Conservation (phyloP, 2,329 filamentous ascomycete species). For the Aspergillus fischeri region DNA sequence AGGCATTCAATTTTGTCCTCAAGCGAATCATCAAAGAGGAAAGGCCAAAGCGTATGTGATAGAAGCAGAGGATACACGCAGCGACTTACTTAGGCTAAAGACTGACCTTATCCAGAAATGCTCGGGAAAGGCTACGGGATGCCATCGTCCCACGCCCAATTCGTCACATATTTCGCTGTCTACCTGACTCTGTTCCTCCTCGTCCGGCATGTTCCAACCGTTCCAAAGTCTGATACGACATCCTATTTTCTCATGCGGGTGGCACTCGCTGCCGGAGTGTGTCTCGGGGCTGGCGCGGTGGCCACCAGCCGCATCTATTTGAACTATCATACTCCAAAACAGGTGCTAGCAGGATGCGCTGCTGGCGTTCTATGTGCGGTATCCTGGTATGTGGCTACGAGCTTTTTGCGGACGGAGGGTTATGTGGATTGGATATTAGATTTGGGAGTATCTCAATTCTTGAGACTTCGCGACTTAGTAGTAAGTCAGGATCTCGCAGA, state of each 20-base stretch:
- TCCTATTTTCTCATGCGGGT: constrained; percentile 52
- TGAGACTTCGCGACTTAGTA: constrained; percentile 78
- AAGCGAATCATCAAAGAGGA: constrained; percentile 93
- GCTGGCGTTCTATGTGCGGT: constrained; percentile 69
- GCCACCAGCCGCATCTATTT: constrained; percentile 84
- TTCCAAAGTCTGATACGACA: constrained; percentile 40
- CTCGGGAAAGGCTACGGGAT: constrained; percentile 95
- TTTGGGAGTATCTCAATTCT: constrained; percentile 57
- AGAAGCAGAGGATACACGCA: background rate
- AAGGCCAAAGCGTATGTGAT: constrained; percentile 66
- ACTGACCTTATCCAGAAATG: constrained; percentile 47
- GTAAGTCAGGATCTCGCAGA: constrained; percentile 84
- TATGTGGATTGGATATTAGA: constrained; percentile 70
- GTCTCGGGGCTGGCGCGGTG: constrained; percentile 62
- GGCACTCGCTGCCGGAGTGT: constrained; percentile 53
- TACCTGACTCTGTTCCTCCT: constrained; percentile 82
- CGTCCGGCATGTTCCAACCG: constrained; percentile 65
- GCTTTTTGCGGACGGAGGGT: constrained; percentile 61
- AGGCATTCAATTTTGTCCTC: constrained; percentile 81
- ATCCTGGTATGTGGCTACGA: constrained; percentile 73
- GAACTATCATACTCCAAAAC: constrained; percentile 83
- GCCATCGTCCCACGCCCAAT: constrained; percentile 94
- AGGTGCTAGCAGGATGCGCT: constrained; percentile 74
- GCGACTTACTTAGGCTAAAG: background rate
- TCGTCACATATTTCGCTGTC: constrained; percentile 85